Percentiles rank a stretch among this genome's conserved stretches.
phyloP scores from a whole-genome alignment of 805 yeast genomes.

The Cyberlindnera mycetangii region DNA sequence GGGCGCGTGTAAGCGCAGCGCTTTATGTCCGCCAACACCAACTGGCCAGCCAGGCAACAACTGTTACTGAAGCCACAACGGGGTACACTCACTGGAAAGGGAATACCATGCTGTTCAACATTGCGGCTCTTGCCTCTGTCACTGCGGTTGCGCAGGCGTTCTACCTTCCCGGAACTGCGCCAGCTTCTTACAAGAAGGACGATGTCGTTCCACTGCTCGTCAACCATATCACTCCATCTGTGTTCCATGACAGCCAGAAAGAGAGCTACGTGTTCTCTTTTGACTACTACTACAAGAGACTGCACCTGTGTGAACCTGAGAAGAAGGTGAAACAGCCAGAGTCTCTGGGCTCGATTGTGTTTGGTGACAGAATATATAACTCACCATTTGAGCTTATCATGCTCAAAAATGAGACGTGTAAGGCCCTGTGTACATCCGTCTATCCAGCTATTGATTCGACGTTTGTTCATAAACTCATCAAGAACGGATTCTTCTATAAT shows the following conservation, averaged over 20 bases:
- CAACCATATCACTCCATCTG: conserved; percentile 85
- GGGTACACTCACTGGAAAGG: background rate
- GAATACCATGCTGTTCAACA: conserved; percentile 7
- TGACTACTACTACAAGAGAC: conserved; percentile 78
- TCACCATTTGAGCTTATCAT: conserved; percentile 84
- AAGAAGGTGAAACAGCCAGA: conserved; percentile 65
- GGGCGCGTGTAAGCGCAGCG: too few species aligned
- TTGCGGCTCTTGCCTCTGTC: conserved; percentile 9
- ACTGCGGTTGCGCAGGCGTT: conserved; percentile 45
- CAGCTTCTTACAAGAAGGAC: conserved; percentile 76
- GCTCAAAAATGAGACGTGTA: conserved; percentile 71
- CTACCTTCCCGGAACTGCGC: conserved; percentile 95
- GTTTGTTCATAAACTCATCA: conserved; percentile 75
- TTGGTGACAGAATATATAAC: conserved; percentile 93
- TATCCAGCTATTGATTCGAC: conserved; percentile 66
- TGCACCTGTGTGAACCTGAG: conserved; percentile 79
- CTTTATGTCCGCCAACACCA: background rate
- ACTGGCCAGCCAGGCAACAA: background rate
- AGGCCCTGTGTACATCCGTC: conserved; percentile 53
- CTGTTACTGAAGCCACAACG: background rate
- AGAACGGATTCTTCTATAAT: conserved; percentile 81
- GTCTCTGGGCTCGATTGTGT: conserved; percentile 86
- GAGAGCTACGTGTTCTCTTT: conserved; percentile 66
- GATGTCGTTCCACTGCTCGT: conserved; percentile 77
- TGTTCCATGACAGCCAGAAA: conserved; percentile 36